phyloP scores from a whole-genome alignment of 228 moss, liverwort and hornwort species.

The Sphagnum magellanicum region DNA sequence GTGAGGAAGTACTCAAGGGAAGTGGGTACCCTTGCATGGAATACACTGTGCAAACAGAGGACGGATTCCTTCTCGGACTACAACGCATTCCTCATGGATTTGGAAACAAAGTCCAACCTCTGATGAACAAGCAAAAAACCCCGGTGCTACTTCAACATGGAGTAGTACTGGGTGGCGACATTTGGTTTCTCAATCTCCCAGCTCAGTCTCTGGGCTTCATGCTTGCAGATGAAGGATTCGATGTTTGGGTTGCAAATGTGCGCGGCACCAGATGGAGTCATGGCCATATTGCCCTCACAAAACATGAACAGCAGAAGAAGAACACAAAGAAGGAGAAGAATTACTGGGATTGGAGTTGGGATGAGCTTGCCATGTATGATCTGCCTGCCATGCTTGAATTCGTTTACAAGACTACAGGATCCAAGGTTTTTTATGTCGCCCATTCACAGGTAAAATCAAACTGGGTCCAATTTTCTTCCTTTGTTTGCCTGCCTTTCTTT shows the following conservation, averaged over 20 bases:
- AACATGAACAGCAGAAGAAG: no score
- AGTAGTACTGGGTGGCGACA: conserved; percentile 21
- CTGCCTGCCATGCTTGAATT: conserved; percentile 72
- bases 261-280: conserved; percentile 30
- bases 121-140: background rate
- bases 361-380: conserved; percentile 87
- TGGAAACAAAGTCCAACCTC: background rate
- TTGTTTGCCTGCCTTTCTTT: no score
- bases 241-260: conserved; percentile 44
- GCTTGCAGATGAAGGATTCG: conserved; percentile 29
- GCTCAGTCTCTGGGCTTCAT: conserved; percentile 29
- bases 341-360: conserved; percentile 98
- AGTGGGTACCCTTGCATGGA: conserved; percentile 62
- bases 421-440: conserved; percentile 79
- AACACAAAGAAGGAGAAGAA: conserved; percentile 26
- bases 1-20: conserved; percentile 23
- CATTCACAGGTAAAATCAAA: conserved; percentile 67
- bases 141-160: conserved; percentile 15
- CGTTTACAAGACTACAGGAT: conserved; percentile 35
- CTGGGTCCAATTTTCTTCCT: no score
- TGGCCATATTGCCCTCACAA: conserved; percentile 14
- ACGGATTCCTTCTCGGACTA: conserved; percentile 76
- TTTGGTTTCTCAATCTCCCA: conserved; percentile 29
- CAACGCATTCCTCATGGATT: conserved; percentile 63
- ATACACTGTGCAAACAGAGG: conserved; percentile 62